Base-by-base conservation (phyloP, 2,329 filamentous ascomycete species). In the Botrytis squamosa region DNA sequence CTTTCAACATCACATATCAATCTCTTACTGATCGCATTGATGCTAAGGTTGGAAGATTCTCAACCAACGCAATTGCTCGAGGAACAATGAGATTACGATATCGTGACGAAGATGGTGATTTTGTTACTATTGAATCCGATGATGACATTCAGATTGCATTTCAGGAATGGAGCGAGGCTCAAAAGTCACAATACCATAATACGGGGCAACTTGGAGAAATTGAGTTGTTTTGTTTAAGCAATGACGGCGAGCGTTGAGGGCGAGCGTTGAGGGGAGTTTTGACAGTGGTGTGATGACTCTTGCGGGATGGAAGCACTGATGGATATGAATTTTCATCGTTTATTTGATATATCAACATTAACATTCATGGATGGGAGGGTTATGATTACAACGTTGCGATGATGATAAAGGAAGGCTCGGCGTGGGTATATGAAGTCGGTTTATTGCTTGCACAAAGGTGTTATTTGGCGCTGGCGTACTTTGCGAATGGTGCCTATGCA, bases 91-190 rank as follows among this genome's bases (percentile, higher is more conserved):
- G 94, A 83, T 85, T 99, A 73, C 93, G 94, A 75, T 99, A 98
- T 83, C 89, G 91, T 70, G 96, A 99, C 80, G 92, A 95, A 80
- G 96, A 99, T 77, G 93, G 93, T 67, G 96, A 98, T 80, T 95
- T 92, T 81, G 93, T 99, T 75, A 95, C 92, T 70, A 98, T 99
- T 72, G 92, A 96, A 81, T 95, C 92, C 75, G 96, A 99, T 80
- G 96, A 99, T 79, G 96, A 98, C 78, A 96, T 99, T 62, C 94
- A 97, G 80, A 94, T 96, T 78, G 96, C 96, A 7, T 97, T 99
- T 81, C 91, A 95, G 82, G 95, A 97, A 78, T 98, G 95, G 95
- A 90, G 93, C 49, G 94, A 97, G 80, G 91, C 90, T 77, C 87
- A 90, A 79, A 85, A 87, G 75, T 86, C 89, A 49, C 85, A 88